Evolutionary conservation across 257 asterid genomes (phyloP).

Genomic region (Fraxinus americana): DNA sequence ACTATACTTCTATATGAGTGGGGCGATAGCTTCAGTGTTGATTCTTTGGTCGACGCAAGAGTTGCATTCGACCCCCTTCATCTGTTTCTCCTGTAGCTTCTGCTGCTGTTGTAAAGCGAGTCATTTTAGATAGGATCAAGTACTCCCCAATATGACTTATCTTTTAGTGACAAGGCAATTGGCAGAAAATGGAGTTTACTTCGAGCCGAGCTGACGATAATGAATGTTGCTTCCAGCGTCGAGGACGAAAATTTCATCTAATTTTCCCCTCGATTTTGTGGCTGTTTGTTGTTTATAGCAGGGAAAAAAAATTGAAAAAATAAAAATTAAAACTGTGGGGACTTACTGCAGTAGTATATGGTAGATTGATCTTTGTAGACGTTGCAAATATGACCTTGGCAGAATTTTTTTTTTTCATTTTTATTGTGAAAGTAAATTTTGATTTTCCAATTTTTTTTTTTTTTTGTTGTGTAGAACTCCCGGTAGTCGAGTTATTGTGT

Average conservation of each 20-base stretch:
- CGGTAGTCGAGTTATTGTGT: too few relatives aligned
- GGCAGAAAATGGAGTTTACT: background rate
- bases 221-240: slow-evolving; percentile 22
- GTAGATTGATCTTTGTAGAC: slow-evolving; percentile 28
- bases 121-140: slow-evolving; percentile 25
- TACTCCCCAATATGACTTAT: slow-evolving; percentile 34
- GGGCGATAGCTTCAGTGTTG: slow-evolving; percentile 23
- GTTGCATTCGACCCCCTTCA: slow-evolving; percentile 40
- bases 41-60: slow-evolving; percentile 66
- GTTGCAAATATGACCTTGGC: slow-evolving; percentile 28
- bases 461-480: background rate
- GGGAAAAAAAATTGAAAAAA: too few relatives aligned
- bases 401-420: background rate
- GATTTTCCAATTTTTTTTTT: background rate
- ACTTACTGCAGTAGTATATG: slow-evolving; percentile 22
- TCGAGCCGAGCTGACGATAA: slow-evolving; percentile 23
- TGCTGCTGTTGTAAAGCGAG: slow-evolving; percentile 37
- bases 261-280: slow-evolving; percentile 20
- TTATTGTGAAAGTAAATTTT: slow-evolving; percentile 18
- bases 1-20: slow-evolving; percentile 65
- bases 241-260: slow-evolving; percentile 31
- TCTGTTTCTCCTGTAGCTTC: slow-evolving; percentile 46
- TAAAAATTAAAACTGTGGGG: slow-evolving; percentile 6
- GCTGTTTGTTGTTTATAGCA: slow-evolving; percentile 20
- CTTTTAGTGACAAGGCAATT: slow-evolving; percentile 7